Evolutionary conservation across 306 rosid species (phyloP).

Genomic region (Malus sieversii): DNA sequence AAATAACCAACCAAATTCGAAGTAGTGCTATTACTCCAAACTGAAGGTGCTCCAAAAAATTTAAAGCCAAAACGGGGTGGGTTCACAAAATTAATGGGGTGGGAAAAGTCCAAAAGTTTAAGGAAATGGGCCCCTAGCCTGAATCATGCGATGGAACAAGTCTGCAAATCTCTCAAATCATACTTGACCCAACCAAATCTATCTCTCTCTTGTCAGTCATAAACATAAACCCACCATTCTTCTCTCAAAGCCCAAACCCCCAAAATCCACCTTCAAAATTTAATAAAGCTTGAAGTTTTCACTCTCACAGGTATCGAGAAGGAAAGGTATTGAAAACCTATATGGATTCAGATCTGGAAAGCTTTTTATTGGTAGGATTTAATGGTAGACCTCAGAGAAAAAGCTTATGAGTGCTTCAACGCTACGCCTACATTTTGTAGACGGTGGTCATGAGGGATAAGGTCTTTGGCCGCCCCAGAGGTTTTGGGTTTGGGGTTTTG

Average conservation of each 20-base stretch:
- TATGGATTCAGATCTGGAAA: slow-evolving; percentile 98
- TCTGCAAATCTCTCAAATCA: too few relatives aligned
- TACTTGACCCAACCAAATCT: background rate
- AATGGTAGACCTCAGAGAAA: slow-evolving; percentile 87
- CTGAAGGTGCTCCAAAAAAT: too few relatives aligned
- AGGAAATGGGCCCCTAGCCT: rapidly evolving
- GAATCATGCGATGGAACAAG: too few relatives aligned
- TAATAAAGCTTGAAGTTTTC: background rate
- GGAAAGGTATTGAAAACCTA: background rate
- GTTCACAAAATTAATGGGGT: too few relatives aligned
- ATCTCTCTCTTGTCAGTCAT: slow-evolving; percentile 27
- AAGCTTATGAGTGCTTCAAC: slow-evolving; percentile 70
- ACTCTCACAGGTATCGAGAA: background rate
- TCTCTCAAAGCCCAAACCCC: slow-evolving; percentile 3
- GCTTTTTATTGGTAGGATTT: slow-evolving; percentile 78
- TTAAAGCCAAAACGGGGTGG: too few relatives aligned
- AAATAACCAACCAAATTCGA: too few relatives aligned
- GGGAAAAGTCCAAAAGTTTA: too few relatives aligned
- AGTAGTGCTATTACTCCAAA: too few relatives aligned
- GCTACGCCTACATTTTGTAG: slow-evolving; percentile 70
- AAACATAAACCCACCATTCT: slow-evolving; percentile 16
- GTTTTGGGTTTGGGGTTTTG: slow-evolving; percentile 85
- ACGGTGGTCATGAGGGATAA: slow-evolving; percentile 82
- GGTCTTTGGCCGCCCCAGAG: slow-evolving; percentile 68
- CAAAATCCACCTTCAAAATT: background rate